Conservation (phyloP, 306 rosid species). For the Rubus idaeus region DNA sequence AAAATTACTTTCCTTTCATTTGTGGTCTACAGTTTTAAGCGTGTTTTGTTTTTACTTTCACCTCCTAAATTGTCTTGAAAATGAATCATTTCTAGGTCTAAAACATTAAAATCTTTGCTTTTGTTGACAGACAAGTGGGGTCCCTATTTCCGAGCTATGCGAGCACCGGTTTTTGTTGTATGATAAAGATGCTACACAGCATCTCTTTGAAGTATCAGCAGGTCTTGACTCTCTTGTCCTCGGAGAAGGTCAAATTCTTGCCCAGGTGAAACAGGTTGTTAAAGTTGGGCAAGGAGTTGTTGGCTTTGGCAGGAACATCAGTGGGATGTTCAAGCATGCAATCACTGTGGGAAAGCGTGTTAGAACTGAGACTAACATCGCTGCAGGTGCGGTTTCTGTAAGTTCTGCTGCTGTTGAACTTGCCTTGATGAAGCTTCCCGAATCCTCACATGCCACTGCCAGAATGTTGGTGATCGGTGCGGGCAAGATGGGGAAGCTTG, state of each 20-base stretch:
- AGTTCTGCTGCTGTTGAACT: slow-evolving; percentile 98
- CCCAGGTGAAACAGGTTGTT: slow-evolving; percentile 98
- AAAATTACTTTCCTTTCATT: not conserved
- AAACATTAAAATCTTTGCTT: slow-evolving; percentile 1
- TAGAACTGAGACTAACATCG: slow-evolving; percentile 92
- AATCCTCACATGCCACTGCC: slow-evolving; percentile 56
- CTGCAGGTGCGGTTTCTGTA: slow-evolving; percentile 98
- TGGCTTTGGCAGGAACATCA: slow-evolving; percentile 93
- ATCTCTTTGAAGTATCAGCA: slow-evolving; percentile 89
- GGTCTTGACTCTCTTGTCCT: slow-evolving; percentile 97
- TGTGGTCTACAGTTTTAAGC: not conserved
- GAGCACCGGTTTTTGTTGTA: slow-evolving; percentile 80
- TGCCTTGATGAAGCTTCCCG: slow-evolving; percentile 90
- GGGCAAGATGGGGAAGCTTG: slow-evolving; percentile 99
- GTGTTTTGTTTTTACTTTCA: not conserved
- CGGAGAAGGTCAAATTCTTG: slow-evolving; percentile 99
- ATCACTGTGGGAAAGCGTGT: slow-evolving; percentile 97
- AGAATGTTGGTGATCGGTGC: slow-evolving; percentile 90
- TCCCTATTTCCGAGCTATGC: slow-evolving; percentile 83
- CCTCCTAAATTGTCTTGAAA: not conserved
- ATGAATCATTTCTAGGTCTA: slow-evolving; percentile 4
- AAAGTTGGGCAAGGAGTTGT: slow-evolving; percentile 94
- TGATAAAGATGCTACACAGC: slow-evolving; percentile 89
- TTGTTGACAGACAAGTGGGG: slow-evolving; percentile 78
- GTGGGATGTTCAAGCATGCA: slow-evolving; percentile 97